phyloP scores from a whole-genome alignment of 2,329 filamentous ascomycete genomes.

The Cladophialophora bantiana region DNA sequence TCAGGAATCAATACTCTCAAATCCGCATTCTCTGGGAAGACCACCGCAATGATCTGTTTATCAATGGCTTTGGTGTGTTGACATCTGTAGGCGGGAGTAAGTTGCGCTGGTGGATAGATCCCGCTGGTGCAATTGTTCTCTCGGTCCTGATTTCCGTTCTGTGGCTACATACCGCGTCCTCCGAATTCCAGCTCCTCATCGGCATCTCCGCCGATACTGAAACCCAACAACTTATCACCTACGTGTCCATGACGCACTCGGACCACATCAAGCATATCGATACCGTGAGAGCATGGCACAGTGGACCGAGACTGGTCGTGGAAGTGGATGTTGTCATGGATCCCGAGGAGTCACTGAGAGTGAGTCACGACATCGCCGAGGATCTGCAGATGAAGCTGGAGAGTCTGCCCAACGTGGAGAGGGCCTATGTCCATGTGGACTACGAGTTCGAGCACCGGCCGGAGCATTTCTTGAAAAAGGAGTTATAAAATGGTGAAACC shows the following conservation, averaged over 20 bases:
- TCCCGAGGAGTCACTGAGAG: conserved; percentile 71
- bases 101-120: conserved; percentile 93
- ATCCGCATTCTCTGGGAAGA: conserved; percentile 94
- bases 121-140: conserved; percentile 84
- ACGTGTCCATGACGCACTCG: conserved; percentile 93
- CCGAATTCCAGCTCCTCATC: conserved; percentile 89
- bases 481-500: conserved; percentile 52
- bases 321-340: conserved; percentile 98
- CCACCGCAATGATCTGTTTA: conserved; percentile 94
- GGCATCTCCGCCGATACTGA: conserved; percentile 85
- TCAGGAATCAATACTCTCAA: conserved; percentile 90
- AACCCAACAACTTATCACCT: conserved; percentile 92
- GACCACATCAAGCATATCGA: conserved; percentile 82
- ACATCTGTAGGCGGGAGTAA: conserved; percentile 91
- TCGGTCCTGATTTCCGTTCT: conserved; percentile 78
- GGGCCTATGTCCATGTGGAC: conserved; percentile 96
- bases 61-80: conserved; percentile 92
- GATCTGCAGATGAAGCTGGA: conserved; percentile 94
- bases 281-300: conserved; percentile 93
- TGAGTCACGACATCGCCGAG: conserved; percentile 92
- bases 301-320: conserved; percentile 84
- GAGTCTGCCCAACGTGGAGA: conserved; percentile 86
- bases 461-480: conserved; percentile 76
- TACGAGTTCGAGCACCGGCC: conserved; percentile 96
- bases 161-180: conserved; percentile 85